Evolutionary conservation across 2,329 filamentous ascomycete species (phyloP).

Genomic region (Arthrobotrys pseudoclavata): DNA sequence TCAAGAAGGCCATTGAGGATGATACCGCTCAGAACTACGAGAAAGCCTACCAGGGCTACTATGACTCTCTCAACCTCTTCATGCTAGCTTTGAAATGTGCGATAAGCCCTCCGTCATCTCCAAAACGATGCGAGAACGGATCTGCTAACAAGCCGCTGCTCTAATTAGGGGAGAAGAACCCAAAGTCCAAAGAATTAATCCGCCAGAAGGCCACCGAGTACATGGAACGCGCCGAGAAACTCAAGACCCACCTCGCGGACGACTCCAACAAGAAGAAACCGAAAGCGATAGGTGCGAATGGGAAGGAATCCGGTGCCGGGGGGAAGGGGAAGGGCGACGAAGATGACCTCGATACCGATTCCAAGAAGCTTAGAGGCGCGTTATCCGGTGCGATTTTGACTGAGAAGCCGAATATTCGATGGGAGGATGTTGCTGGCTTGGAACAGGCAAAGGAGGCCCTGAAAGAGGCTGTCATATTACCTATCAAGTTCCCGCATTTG

Average conservation of each 20-base stretch:
- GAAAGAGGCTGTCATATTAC: slow-evolving; percentile 96
- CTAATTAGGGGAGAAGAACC: slow-evolving; percentile 83
- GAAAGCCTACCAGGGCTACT: slow-evolving; percentile 96
- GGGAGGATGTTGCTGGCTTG: slow-evolving; percentile 97
- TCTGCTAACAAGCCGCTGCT: background rate
- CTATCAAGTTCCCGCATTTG: slow-evolving; percentile 97
- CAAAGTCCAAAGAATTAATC: slow-evolving; percentile 96
- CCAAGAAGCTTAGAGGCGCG: slow-evolving; percentile 93
- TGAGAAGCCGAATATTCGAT: slow-evolving; percentile 95
- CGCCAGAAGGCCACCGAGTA: slow-evolving; percentile 94
- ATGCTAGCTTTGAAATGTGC: slow-evolving; percentile 95
- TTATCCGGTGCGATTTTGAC: slow-evolving; percentile 91
- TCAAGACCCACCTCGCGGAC: slow-evolving; percentile 88
- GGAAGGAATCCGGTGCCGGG: slow-evolving; percentile 68
- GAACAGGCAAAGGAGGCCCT: slow-evolving; percentile 95
- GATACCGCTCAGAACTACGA: slow-evolving; percentile 97
- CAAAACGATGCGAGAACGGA: background rate
- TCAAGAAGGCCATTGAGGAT: slow-evolving; percentile 96
- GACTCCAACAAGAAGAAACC: slow-evolving; percentile 73
- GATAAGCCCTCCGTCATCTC: slow-evolving; percentile 59
- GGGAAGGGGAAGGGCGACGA: slow-evolving; percentile 73
- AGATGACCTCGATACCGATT: slow-evolving; percentile 83
- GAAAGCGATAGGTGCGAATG: slow-evolving; percentile 70
- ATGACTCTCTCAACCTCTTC: slow-evolving; percentile 94
- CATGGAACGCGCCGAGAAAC: slow-evolving; percentile 98